Conservation (phyloP, 495 filamentous ascomycete genomes). For the Tuber calosporum region DNA sequence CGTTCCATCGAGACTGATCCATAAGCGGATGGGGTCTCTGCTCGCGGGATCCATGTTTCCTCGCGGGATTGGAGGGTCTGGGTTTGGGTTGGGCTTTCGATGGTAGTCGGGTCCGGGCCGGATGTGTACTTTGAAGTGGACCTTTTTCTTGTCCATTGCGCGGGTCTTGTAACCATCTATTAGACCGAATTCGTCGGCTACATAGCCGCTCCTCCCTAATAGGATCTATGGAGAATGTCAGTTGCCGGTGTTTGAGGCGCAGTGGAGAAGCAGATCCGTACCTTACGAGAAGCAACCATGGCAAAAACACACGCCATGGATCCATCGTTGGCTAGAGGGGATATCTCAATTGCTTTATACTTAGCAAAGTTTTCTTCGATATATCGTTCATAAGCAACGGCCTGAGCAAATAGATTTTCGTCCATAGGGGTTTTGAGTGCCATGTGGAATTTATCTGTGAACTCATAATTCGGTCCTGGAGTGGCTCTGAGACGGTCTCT, state of each 20-base stretch:
- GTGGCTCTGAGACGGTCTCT: conserved; percentile 37
- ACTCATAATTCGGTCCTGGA: conserved; percentile 42
- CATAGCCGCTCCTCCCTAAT: conserved; percentile 34
- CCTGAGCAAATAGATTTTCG: conserved; percentile 39
- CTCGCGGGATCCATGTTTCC: conserved; percentile 22
- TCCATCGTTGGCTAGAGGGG: conserved; percentile 41
- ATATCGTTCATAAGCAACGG: conserved; percentile 36
- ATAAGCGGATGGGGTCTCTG: conserved; percentile 37
- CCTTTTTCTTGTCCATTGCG: conserved; percentile 39
- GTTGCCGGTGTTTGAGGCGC: background rate
- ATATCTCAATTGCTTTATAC: conserved; percentile 33
- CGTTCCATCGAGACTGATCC: conserved; percentile 37
- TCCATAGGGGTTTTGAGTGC: conserved; percentile 39
- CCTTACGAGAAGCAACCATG: conserved; percentile 36
- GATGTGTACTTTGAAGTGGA: conserved; percentile 39
- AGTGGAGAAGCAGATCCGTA: conserved; percentile 9
- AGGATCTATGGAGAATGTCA: conserved; percentile 23
- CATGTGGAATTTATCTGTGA: conserved; percentile 41
- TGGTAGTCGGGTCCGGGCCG: conserved; percentile 26
- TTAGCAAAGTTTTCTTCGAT: conserved; percentile 28
- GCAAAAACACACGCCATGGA: conserved; percentile 43
- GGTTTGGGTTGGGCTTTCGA: conserved; percentile 17
- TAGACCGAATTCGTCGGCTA: conserved; percentile 29
- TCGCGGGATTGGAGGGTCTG: conserved; percentile 30
- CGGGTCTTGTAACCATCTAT: conserved; percentile 41